Conservation (phyloP, 768 basidiomycete genomes). For the Terana coerulea region DNA sequence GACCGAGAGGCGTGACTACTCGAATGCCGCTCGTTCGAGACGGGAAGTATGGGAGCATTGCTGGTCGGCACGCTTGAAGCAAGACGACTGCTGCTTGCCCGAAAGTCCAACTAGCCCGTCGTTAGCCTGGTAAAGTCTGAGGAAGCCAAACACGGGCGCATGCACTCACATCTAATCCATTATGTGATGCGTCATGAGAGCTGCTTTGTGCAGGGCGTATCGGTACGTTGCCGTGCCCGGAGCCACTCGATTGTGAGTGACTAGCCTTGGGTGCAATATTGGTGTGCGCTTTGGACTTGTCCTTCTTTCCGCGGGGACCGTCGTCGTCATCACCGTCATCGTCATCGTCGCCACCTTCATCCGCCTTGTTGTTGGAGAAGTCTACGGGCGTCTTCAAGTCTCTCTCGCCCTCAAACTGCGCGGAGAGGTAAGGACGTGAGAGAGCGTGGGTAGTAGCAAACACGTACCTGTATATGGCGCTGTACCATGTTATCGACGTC, state of each 20-base stretch:
- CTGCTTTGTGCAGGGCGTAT: constrained; percentile 5
- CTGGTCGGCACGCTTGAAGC: neutral
- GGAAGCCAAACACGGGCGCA: neutral
- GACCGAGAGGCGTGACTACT: constrained; percentile 12
- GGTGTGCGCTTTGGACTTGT: constrained; percentile 8
- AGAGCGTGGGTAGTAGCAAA: constrained; percentile 1
- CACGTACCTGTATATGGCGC: constrained; percentile 55
- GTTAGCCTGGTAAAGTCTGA: too few species aligned
- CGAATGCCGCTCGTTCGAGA: constrained; percentile 27
- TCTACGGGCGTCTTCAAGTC: constrained; percentile 48
- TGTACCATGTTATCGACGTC: constrained; percentile 70
- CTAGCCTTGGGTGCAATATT: neutral
- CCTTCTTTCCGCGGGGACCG: constrained; percentile 21
- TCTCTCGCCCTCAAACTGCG: constrained; percentile 48
- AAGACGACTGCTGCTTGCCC: neutral
- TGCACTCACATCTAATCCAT: neutral
- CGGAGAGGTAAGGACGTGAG: neutral
- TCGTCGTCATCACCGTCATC: constrained; percentile 39
- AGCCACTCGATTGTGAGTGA: neutral
- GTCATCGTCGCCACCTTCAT: constrained; percentile 26
- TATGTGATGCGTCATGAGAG: neutral
- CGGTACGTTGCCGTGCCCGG: constrained; percentile 3
- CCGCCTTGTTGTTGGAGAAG: constrained; percentile 37
- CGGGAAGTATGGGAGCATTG: constrained; percentile 16
- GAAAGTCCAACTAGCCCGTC: constrained; percentile 4